A percentile compares a stretch with the other conserved stretches of the same genome.
Evolutionary conservation across 1,284 basidiomycete species (phyloP).

Genomic region (Puccinia horiana): DNA sequence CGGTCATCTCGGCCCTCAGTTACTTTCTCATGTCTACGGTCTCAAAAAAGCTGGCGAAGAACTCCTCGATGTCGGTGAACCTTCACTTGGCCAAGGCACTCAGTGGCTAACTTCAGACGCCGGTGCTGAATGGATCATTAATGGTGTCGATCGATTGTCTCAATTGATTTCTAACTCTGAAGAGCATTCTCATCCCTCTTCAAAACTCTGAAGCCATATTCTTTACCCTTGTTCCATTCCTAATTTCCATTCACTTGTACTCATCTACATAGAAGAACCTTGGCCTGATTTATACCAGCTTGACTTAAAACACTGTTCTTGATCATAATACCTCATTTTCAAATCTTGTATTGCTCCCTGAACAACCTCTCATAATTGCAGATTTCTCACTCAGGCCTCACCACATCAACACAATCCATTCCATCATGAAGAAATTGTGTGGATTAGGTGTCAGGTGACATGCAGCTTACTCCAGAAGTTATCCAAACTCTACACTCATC

Average conservation of each 20-base stretch:
- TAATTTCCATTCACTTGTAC: background rate
- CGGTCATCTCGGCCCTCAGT: constrained; percentile 82
- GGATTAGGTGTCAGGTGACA: too few species aligned
- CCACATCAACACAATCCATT: background rate
- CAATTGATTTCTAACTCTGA: constrained; percentile 10
- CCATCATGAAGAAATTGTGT: too few species aligned
- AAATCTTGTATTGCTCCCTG: too few species aligned
- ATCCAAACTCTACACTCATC: too few species aligned
- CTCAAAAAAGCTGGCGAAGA: constrained; percentile 71
- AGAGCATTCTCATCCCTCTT: background rate
- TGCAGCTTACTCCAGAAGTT: too few species aligned
- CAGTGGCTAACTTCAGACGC: constrained; percentile 82
- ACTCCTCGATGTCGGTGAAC: constrained; percentile 63
- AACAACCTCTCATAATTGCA: background rate
- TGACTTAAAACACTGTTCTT: background rate
- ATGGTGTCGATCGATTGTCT: constrained; percentile 69
- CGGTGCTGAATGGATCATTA: constrained; percentile 87
- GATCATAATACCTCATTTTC: too few species aligned
- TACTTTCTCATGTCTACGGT: constrained; percentile 88
- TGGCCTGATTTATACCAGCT: too few species aligned
- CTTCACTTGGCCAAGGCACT: constrained; percentile 60
- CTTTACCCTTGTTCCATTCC: background rate
- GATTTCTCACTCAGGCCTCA: background rate
- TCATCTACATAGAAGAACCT: too few species aligned
- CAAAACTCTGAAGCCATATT: constrained; percentile 17